A percentile compares a stretch with the other conserved stretches of the same genome.
Conservation (phyloP, 1,139 yeast genomes). For the Taiozyma sp. region DNA sequence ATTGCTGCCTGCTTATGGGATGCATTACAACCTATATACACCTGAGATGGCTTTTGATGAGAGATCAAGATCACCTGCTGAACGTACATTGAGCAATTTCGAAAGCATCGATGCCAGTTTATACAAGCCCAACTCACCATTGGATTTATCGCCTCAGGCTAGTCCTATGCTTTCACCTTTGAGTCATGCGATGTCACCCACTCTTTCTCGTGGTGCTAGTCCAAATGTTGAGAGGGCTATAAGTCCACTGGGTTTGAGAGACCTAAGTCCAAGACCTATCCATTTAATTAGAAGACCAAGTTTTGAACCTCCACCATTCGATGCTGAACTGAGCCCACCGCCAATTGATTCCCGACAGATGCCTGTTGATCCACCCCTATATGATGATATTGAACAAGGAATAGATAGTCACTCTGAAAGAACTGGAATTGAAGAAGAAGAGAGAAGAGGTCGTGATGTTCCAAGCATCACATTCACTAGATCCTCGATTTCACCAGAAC, state of each 20-base stretch:
- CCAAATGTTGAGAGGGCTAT: conserved; percentile 26
- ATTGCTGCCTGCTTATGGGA: conserved; percentile 41
- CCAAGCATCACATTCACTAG: conserved; percentile 21
- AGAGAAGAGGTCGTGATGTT: not conserved
- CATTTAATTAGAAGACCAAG: conserved; percentile 24
- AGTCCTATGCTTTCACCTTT: conserved; percentile 33
- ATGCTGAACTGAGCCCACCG: conserved; percentile 29
- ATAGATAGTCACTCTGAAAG: conserved; percentile 10
- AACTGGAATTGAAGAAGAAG: not conserved
- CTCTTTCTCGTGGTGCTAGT: conserved; percentile 54
- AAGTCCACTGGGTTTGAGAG: not conserved
- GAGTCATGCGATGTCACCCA: conserved; percentile 28
- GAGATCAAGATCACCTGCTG: conserved; percentile 34
- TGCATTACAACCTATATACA: conserved; percentile 32
- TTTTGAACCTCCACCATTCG: conserved; percentile 24
- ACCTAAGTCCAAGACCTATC: conserved; percentile 36
- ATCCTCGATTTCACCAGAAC: conserved; percentile 21
- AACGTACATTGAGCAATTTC: conserved; percentile 15
- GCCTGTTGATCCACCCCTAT: conserved; percentile 30
- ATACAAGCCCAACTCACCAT: conserved; percentile 37
- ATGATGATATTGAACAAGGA: conserved; percentile 25
- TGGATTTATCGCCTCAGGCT: conserved; percentile 55
- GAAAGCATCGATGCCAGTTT: conserved; percentile 25
- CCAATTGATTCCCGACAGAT: conserved; percentile 32
- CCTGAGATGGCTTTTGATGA: conserved; percentile 31